phyloP scores from a whole-genome alignment of 2,329 filamentous ascomycete species.

The Elsinoe batatas region DNA sequence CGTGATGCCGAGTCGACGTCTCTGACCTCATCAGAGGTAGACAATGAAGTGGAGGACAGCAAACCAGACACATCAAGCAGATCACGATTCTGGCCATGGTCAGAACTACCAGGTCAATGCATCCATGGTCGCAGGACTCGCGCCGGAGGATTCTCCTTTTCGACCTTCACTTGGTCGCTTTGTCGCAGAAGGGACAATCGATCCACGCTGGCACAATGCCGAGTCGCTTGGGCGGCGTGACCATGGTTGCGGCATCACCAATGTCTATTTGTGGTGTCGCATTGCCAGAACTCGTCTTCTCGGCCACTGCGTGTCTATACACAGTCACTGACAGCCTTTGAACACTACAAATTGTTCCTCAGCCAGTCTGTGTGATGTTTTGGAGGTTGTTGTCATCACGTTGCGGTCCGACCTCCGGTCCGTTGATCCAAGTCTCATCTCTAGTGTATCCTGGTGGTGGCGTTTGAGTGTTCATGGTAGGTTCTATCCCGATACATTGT shows the following conservation, averaged over 20 bases:
- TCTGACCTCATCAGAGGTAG: not conserved
- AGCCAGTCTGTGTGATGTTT: not conserved
- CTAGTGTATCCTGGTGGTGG: not conserved
- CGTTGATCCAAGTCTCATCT: not conserved
- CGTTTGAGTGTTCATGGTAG: not conserved
- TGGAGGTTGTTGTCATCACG: not conserved
- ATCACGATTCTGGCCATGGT: not conserved
- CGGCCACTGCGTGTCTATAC: not conserved
- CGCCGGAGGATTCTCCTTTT: not conserved
- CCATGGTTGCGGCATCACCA: not conserved
- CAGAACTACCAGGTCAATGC: not conserved
- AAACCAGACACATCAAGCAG: not conserved
- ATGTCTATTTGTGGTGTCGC: not conserved
- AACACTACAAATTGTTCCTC: not conserved
- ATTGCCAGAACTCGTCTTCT: not conserved
- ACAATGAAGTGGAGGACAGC: not conserved
- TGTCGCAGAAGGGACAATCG: not conserved
- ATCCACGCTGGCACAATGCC: not conserved
- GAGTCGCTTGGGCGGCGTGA: not conserved
- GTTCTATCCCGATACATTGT: not conserved
- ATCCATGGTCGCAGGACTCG: not conserved
- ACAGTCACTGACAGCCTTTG: not conserved
- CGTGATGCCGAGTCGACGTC: not conserved
- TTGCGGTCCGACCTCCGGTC: not conserved
- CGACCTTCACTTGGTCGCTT: not conserved